Conservation (phyloP, 1,284 basidiomycete genomes). For the Ceratobasidium sp. region DNA sequence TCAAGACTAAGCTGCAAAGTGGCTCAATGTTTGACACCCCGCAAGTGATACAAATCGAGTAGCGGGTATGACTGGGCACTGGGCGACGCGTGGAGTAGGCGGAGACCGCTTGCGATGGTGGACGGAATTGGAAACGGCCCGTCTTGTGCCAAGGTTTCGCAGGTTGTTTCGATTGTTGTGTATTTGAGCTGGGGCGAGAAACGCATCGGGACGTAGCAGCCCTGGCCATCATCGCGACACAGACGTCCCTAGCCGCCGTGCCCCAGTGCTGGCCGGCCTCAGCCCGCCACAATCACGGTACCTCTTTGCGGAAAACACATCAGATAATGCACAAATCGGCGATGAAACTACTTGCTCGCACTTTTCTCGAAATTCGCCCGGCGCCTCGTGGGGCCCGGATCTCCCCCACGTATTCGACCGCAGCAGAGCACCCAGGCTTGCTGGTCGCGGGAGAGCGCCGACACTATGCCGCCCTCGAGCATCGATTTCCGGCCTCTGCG, state of each 20-base stretch:
- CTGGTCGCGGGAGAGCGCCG: background rate
- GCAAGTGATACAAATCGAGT: slow-evolving; percentile 11
- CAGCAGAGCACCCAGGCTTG: background rate
- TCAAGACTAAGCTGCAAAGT: slow-evolving; percentile 11
- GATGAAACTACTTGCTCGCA: slow-evolving; percentile 24
- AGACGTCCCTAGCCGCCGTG: background rate
- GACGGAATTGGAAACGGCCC: slow-evolving; percentile 26
- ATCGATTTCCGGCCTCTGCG: background rate
- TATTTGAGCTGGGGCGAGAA: slow-evolving; percentile 32
- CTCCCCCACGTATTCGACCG: background rate
- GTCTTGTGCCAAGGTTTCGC: slow-evolving; percentile 9
- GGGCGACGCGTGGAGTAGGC: background rate
- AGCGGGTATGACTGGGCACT: background rate
- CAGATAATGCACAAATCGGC: slow-evolving; percentile 25
- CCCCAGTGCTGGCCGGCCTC: background rate
- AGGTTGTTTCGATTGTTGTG: background rate
- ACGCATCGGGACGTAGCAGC: slow-evolving; percentile 4
- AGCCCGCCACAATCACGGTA: slow-evolving; percentile 6
- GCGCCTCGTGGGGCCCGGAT: slow-evolving; percentile 7
- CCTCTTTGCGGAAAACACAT: slow-evolving; percentile 6
- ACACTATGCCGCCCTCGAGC: background rate
- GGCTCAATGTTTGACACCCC: slow-evolving; percentile 11
- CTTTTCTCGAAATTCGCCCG: background rate
- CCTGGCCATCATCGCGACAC: background rate
- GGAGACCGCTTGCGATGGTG: slow-evolving; percentile 18